A percentile compares a stretch with the other conserved stretches of the same genome.
Evolutionary conservation across 768 basidiomycete species (phyloP).

Genomic region (Agaricus bisporus): DNA sequence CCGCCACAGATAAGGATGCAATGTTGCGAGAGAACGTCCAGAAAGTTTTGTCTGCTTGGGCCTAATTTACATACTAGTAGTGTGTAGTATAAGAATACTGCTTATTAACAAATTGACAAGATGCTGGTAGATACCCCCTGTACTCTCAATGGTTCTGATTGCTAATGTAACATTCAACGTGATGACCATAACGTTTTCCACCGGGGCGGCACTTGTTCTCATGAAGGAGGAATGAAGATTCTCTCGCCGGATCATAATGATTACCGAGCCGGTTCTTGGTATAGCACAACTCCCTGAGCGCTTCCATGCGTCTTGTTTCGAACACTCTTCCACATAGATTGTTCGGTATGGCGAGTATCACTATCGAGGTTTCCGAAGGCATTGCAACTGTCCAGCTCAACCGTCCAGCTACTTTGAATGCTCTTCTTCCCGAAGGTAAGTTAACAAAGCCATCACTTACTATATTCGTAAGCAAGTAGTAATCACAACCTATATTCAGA

Average conservation of each 20-base stretch:
- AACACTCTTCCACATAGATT: background rate
- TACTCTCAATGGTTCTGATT: background rate
- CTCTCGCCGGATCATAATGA: too few relatives aligned
- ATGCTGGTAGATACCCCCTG: constrained; percentile 2
- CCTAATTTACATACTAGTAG: constrained; percentile 13
- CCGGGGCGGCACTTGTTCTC: too few relatives aligned
- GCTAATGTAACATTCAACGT: background rate
- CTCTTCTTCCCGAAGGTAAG: constrained; percentile 44
- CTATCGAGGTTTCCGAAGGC: constrained; percentile 41
- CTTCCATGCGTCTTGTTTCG: too few relatives aligned
- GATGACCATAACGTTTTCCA: too few relatives aligned
- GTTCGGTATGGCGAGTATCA: constrained; percentile 20
- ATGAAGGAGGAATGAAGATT: too few relatives aligned
- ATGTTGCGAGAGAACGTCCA: constrained; percentile 33
- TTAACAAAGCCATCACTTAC: constrained; percentile 12
- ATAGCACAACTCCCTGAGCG: too few relatives aligned
- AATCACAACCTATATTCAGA: constrained; percentile 28
- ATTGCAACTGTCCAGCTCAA: constrained; percentile 70
- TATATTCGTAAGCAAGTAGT: background rate
- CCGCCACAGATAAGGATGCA: constrained; percentile 29
- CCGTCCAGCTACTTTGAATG: constrained; percentile 53
- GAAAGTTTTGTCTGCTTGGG: constrained; percentile 36
- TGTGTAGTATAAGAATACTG: too few relatives aligned
- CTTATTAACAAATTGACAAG: background rate
- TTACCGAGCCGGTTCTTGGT: too few relatives aligned